Base-by-base conservation (phyloP, 2,329 filamentous ascomycete species). In the Colletotrichum lini region DNA sequence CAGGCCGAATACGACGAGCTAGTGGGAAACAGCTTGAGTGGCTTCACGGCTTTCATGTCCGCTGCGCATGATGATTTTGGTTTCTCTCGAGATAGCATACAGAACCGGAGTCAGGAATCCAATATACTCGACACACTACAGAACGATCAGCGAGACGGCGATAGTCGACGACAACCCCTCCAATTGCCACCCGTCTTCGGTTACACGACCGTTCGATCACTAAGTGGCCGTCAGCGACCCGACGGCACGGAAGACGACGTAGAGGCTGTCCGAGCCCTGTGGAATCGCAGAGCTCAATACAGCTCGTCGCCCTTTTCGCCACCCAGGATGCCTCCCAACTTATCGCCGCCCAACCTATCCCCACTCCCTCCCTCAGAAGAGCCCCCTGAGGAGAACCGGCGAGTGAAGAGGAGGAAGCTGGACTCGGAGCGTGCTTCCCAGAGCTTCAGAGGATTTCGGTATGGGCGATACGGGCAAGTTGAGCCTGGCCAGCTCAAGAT, bases 401-500 rank as follows among this genome's bases (percentile, higher is more conserved):
- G 88, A 68, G 82, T 82, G 59, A 95, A 95, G 80, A 89, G 93
- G 56, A 88, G 92, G 73, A 94, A 93, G 79, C 80, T 94, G 47
- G 92, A 94, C 75, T 85, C 88, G 1, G 91, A 93, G 73, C 86
- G 86, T 57, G 80, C 85, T 16, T 81, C 85, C 35, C 81, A 85
- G 8, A 79, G 79, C 49, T 87, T 85, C 74, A 84, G 82, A 72
- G 89, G 87, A 2, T 94, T 95, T 78, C 91, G 89, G 73, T 98
- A 98, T 79, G 96, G 95, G 26, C 91, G 91, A 76, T 94, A 92
- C 79, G 96, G 95, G 21, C 95, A 98, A 81, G 93, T 97, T 18
- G 93, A 96, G 72, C 89, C 94, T 0, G 95, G 95, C 4, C 88
- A 89, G 74, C 84, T 98, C 77, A 92, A 88, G 73, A 94, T 98